A percentile compares a stretch with the other conserved stretches of the same genome.
Evolutionary conservation across 78 protist species (phyloP).

Genomic region (Dictyostelium brefeldianum): DNA sequence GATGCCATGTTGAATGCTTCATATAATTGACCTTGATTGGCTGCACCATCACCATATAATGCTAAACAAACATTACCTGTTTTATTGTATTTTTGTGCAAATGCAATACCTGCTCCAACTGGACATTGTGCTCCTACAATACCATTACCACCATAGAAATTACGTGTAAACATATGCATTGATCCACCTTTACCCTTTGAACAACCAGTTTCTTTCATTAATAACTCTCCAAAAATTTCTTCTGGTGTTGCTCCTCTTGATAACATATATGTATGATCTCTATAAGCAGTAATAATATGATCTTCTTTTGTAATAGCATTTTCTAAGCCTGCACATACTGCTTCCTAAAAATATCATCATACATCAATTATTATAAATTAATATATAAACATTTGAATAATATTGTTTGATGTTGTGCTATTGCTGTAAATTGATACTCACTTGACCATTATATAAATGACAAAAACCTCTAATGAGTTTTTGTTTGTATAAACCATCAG

Average conservation of each 20-base stretch:
- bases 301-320: constrained; percentile 87
- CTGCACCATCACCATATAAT: constrained; percentile 98
- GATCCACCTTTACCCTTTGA: constrained; percentile 98
- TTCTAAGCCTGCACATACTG: constrained; percentile 93
- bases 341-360: constrained; percentile 93
- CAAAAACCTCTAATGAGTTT: constrained; percentile 97
- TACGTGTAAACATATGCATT: constrained; percentile 96
- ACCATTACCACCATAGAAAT: constrained; percentile 98
- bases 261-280: constrained; percentile 94
- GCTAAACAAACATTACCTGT: constrained; percentile 89
- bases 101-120: constrained; percentile 96
- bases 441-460: constrained; percentile 98
- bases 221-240: constrained; percentile 90
- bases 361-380: neutral
- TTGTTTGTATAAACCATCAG: constrained; percentile 90
- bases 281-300: constrained; percentile 95
- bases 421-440: neutral
- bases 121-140: constrained; percentile 98
- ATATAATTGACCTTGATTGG: constrained; percentile 96
- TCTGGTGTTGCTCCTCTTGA: constrained; percentile 89
- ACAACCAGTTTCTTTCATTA: constrained; percentile 91
- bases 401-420: neutral
- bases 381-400: neutral
- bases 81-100: constrained; percentile 87
- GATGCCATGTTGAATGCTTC: constrained; percentile 97